These are phyloP conservation scores for Aurifilum marmelostoma DNA, from an alignment of 2,329 filamentous ascomycete genomes.

Conservation along the genomic window DNA sequence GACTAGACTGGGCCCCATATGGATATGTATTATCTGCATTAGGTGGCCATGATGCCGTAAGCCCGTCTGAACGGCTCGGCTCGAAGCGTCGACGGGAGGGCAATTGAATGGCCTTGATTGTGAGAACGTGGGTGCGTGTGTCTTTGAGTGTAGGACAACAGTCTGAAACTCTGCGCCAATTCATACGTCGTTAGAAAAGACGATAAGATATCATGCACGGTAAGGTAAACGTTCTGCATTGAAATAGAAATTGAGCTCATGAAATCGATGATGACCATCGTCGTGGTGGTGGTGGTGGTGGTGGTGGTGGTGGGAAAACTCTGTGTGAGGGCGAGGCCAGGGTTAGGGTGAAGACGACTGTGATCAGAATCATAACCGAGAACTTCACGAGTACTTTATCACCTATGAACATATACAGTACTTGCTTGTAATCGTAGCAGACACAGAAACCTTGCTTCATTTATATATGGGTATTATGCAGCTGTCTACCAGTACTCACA, in stretches of 20 bases:
- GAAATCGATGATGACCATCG: not conserved
- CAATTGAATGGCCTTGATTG: not conserved
- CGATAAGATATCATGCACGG: not conserved
- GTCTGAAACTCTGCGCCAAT: not conserved
- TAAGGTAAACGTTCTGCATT: not conserved
- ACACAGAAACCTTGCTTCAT: not conserved
- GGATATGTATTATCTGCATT: too few species aligned
- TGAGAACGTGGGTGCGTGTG: not conserved
- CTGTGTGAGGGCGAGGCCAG: not conserved
- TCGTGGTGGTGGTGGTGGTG: too few species aligned
- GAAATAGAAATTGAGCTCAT: not conserved
- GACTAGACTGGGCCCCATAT: not conserved
- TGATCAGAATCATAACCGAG: too few species aligned
- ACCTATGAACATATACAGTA: not conserved
- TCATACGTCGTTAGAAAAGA: not conserved
- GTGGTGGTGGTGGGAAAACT: not conserved
- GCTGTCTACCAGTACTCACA: not conserved
- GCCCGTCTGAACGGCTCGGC: not conserved
- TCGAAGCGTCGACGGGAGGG: not conserved
- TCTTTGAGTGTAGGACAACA: not conserved
- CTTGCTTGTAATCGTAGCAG: not conserved
- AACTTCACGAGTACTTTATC: too few species aligned
- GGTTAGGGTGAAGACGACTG: not conserved
- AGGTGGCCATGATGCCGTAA: not conserved
- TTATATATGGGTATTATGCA: not conserved